These are phyloP conservation scores for Mycena venus DNA, from an alignment of 768 basidiomycete genomes.

Conservation along the genomic window DNA sequence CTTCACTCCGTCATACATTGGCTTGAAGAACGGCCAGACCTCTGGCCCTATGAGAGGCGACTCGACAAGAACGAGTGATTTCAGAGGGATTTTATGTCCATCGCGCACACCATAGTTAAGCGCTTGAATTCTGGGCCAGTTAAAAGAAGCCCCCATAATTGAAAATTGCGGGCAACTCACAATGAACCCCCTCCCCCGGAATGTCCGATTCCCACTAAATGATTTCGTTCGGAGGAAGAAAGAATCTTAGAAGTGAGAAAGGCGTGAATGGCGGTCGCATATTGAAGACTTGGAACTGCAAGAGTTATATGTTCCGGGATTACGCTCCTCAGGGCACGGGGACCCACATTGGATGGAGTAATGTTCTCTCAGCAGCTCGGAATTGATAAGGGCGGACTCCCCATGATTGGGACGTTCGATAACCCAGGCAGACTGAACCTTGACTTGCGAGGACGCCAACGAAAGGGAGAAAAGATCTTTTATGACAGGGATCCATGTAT, in stretches of 20 bases:
- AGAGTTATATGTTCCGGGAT: background rate
- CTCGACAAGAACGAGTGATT: conserved; percentile 13
- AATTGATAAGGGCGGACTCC: conserved; percentile 13
- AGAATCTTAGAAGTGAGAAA: conserved; percentile 30
- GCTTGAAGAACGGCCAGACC: conserved; percentile 16
- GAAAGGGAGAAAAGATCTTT: conserved; percentile 16
- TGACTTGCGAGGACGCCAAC: background rate
- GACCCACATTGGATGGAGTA: conserved; percentile 25
- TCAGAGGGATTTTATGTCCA: too few relatives aligned
- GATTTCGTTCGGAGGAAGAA: conserved; percentile 10
- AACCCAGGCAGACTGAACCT: conserved; percentile 18
- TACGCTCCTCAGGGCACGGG: background rate
- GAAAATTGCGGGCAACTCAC: too few relatives aligned
- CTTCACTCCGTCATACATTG: background rate
- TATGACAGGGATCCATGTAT: conserved; percentile 25
- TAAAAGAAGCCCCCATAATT: too few relatives aligned
- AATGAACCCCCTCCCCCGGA: conserved; percentile 30
- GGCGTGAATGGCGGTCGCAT: conserved; percentile 24
- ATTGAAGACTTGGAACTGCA: conserved; percentile 27
- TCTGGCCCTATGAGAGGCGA: conserved; percentile 17
- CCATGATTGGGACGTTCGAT: conserved; percentile 29
- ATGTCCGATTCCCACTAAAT: conserved; percentile 31
- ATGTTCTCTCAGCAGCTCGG: conserved; percentile 15
- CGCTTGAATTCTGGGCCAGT: too few relatives aligned
- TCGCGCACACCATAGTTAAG: too few relatives aligned